Evolutionary conservation across 495 filamentous ascomycete species (phyloP).

Genomic region (Penicillium odoratum): DNA sequence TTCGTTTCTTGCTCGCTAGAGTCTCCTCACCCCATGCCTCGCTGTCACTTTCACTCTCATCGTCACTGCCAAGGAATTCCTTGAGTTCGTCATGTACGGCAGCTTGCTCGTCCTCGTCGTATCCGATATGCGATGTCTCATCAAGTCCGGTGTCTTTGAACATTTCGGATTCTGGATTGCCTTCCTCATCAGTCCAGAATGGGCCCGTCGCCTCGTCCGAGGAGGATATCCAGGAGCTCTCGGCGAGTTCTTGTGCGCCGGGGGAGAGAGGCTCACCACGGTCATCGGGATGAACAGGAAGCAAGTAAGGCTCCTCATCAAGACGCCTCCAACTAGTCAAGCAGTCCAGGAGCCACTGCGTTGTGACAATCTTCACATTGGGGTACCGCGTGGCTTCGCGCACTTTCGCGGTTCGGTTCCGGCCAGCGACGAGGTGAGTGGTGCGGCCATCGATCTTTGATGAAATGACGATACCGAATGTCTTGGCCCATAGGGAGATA

Average conservation of each 20-base stretch:
- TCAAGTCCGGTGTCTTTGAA: conserved; percentile 33
- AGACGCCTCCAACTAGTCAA: conserved; percentile 75
- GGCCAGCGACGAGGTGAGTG: conserved; percentile 69
- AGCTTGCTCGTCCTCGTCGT: conserved; percentile 48
- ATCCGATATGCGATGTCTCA: conserved; percentile 39
- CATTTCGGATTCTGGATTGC: conserved; percentile 35
- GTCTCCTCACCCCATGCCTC: conserved; percentile 35
- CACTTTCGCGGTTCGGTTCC: conserved; percentile 87
- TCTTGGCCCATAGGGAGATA: conserved; percentile 77
- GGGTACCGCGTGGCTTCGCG: conserved; percentile 70
- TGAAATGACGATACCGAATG: conserved; percentile 76
- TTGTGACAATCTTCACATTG: conserved; percentile 83
- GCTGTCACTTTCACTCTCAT: conserved; percentile 54
- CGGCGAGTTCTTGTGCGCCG: conserved; percentile 32
- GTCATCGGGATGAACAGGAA: conserved; percentile 63
- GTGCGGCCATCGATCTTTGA: conserved; percentile 56
- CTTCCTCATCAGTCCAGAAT: conserved; percentile 40
- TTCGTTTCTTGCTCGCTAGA: conserved; percentile 39
- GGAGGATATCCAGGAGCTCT: conserved; percentile 43
- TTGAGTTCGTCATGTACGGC: conserved; percentile 69
- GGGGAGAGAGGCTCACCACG: conserved; percentile 45
- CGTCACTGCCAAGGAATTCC: conserved; percentile 72
- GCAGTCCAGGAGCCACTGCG: conserved; percentile 83
- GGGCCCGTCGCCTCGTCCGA: conserved; percentile 45
- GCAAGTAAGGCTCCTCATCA: conserved; percentile 72